These are phyloP conservation scores for Phlebopus sp. DNA, from an alignment of 1,284 basidiomycete genomes.

Conservation along the genomic window DNA sequence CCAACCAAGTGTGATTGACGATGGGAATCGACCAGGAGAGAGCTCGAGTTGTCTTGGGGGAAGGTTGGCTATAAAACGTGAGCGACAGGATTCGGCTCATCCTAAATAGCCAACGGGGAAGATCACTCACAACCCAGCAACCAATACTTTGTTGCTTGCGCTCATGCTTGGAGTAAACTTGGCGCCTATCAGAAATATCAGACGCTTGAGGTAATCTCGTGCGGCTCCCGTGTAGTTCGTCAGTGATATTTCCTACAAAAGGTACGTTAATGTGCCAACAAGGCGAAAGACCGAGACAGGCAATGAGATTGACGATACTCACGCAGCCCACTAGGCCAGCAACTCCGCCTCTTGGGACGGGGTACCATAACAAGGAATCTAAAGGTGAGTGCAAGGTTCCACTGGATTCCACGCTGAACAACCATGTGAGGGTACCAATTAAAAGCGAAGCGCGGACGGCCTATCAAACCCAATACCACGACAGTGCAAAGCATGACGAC, in stretches of 20 bases:
- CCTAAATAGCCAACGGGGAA: background rate
- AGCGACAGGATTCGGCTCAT: background rate
- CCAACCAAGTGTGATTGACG: slow-evolving; percentile 88
- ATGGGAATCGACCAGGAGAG: slow-evolving; percentile 79
- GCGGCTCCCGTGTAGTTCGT: slow-evolving; percentile 86
- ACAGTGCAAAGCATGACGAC: too few relatives aligned
- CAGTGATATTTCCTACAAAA: slow-evolving; percentile 67
- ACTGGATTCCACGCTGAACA: slow-evolving; percentile 72
- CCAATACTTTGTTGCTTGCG: slow-evolving; percentile 69
- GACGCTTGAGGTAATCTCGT: slow-evolving; percentile 81
- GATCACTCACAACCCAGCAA: slow-evolving; percentile 73
- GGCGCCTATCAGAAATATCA: slow-evolving; percentile 76
- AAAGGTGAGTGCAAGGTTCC: slow-evolving; percentile 63
- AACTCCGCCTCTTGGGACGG: slow-evolving; percentile 43
- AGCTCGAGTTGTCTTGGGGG: slow-evolving; percentile 55
- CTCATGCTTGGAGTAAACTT: slow-evolving; percentile 81
- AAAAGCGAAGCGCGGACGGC: slow-evolving; percentile 39
- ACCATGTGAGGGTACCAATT: slow-evolving; percentile 78
- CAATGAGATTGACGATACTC: too few relatives aligned
- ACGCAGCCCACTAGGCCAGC: slow-evolving; percentile 46
- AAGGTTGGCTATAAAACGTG: slow-evolving; percentile 18
- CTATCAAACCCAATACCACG: slow-evolving; percentile 3
- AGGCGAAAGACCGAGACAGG: too few relatives aligned
- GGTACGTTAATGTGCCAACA: too few relatives aligned
- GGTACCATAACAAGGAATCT: slow-evolving; percentile 59